Base-by-base conservation (phyloP, 129 eudicot species). In the Logfia minima region DNA sequence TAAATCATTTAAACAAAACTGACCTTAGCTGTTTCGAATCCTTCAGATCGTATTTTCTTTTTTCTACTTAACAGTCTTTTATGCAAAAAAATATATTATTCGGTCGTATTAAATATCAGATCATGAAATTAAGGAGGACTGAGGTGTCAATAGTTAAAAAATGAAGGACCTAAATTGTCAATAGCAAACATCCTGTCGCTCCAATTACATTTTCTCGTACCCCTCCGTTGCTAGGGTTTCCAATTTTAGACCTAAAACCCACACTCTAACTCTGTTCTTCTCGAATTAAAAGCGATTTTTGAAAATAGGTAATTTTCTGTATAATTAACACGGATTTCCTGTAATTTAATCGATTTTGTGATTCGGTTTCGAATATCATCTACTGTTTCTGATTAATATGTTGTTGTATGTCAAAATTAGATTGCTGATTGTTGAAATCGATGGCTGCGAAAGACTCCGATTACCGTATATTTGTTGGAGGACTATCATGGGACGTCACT, bases 401-500 rank as follows among this genome's bases (percentile, higher is more conserved):
- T 34, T 24, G 48, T 19, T 58, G 19, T 22, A 6, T 34, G 18
- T 41, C 10, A 26, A 35, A 41, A n/a, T 66, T 19, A 26, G 2
- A 43, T 59, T 56, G 32, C 31, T 71, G 71, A 66, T 72, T 55
- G 61, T 62, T 39, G 23, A 53, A 6, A 60, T 66, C 35, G 37
- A 92, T 92, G 98, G 85, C 88, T 26, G 90, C 83, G 51, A 90
- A 86, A 64, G 98, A 88, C 9, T 85, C 89, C 2, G 98, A 93
- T 1, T 75, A 93, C 87, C 92, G 98, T 70, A 84, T 93, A 64
- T 93, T 93, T 41, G 88, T 93, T 10, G 98, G 98, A 37, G 98
- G 98, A 13, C 66, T 93, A 23, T 87, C 97, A 63, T 85, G 92
- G 90, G 94, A 90, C 59, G 86, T 91, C 53, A 87, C 96, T 0